Evolutionary conservation across 352 stramenopile genomes (phyloP).

Genomic region (Plasmopara viticola): DNA sequence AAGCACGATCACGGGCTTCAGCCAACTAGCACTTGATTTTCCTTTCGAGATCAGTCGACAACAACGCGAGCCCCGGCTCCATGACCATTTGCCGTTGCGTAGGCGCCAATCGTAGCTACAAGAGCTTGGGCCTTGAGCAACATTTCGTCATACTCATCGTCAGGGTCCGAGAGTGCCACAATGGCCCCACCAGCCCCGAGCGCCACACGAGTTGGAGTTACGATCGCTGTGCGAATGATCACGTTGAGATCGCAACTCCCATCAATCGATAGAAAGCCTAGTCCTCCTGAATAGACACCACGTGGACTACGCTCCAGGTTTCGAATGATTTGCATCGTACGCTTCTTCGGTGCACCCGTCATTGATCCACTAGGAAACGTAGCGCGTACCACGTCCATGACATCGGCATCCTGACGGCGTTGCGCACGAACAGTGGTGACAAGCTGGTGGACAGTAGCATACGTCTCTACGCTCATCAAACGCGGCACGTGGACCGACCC

Average conservation of each 20-base stretch:
- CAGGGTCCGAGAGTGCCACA: slow-evolving; percentile 89
- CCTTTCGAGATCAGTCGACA: slow-evolving; percentile 8
- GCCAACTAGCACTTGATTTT: slow-evolving; percentile 10
- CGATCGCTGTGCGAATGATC: slow-evolving; percentile 93
- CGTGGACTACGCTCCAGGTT: slow-evolving; percentile 82
- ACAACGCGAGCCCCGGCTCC: slow-evolving; percentile 29
- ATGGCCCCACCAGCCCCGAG: slow-evolving; percentile 95
- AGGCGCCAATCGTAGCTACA: slow-evolving; percentile 47
- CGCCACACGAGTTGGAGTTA: slow-evolving; percentile 69
- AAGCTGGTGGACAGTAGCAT: slow-evolving; percentile 96
- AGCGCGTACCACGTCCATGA: slow-evolving; percentile 90
- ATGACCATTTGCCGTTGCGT: slow-evolving; percentile 45
- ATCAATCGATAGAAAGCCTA: slow-evolving; percentile 95
- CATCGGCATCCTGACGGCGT: slow-evolving; percentile 36
- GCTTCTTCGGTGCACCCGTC: slow-evolving; percentile 95
- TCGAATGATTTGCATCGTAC: slow-evolving; percentile 95
- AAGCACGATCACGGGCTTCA: slow-evolving; percentile 17
- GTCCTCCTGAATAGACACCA: slow-evolving; percentile 94
- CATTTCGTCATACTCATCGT: slow-evolving; percentile 94
- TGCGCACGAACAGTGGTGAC: slow-evolving; percentile 92
- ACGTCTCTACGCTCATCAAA: slow-evolving; percentile 94
- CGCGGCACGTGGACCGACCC: slow-evolving; percentile 90
- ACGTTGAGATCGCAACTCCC: slow-evolving; percentile 96
- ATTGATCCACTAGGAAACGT: slow-evolving; percentile 97
- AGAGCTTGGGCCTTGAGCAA: slow-evolving; percentile 83